Evolutionary conservation across 2,329 filamentous ascomycete genomes (phyloP), one percentile per base, ranked within the genome.

Genomic region (Cucurbitaria berberidis): DNA sequence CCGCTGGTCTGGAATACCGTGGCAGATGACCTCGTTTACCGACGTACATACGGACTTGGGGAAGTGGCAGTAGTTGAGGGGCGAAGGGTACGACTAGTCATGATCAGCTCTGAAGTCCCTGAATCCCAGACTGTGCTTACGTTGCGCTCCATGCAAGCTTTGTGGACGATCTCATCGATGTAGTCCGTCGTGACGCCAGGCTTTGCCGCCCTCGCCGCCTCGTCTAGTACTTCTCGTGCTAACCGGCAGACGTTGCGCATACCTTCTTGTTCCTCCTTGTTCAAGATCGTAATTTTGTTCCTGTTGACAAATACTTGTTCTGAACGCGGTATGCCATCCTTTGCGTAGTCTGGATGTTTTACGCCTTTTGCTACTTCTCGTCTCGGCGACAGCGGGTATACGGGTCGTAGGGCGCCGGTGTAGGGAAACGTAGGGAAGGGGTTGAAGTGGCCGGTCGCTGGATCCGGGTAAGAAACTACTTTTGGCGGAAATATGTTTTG

Each of bases 41-140:
- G 93, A 98, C 3, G 93, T 98, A 78, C 95, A 99, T 58, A 97
- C 90, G 0, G 95, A 99, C 80, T 99, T 99, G 62, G 95, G 95
- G 78, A 98, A 99, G 76, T 93, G 83, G 80, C 90, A 90, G 79
- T 98, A 98, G 80, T 97, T 97, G 29, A 98, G 81, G 1, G 93
- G 92, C 0, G 93, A 97, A 0, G 93, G 93, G 74, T 98, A 98
- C 9, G 92, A 90, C 93, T 97, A 58, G 40, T n/a, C 18, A 16
- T 7, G 13, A 60, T 72, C 16, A 70, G 67, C 50, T 16, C 13
- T n/a, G 11, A 24, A 11, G 21, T 27, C 10, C 18, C 13, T 11
- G 34, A n/a, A 3, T 24, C 6, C 1, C 3, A 11, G 15, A 3
- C 11, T 18, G 30, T 11, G 75, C 89, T 78, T 78, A 97, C 93